Evolutionary conservation across 257 asterid species (phyloP).

Genomic region (Buddleja alternifolia): DNA sequence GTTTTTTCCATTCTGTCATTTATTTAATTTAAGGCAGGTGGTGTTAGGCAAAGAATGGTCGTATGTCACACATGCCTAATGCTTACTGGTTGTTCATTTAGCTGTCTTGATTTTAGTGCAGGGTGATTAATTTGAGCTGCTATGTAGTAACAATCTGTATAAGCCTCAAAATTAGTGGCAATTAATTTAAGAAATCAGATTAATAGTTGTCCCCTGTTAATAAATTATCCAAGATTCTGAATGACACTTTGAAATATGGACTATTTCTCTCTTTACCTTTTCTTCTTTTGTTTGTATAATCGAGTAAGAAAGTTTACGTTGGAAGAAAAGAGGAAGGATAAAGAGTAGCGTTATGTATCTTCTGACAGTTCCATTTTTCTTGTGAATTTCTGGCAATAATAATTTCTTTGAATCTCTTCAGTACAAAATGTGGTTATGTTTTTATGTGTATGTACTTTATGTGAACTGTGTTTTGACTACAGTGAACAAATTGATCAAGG

Average conservation of each 20-base stretch:
- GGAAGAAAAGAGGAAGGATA: too few species aligned
- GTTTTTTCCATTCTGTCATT: neutral
- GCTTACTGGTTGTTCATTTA: conserved; percentile 37
- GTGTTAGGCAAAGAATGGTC: conserved; percentile 37
- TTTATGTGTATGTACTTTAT: too few species aligned
- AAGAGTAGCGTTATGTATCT: too few species aligned
- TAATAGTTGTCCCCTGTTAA: conserved; percentile 32
- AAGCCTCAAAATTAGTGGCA: conserved; percentile 46
- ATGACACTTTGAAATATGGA: conserved; percentile 8
- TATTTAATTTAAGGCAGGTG: neutral
- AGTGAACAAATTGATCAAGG: too few species aligned
- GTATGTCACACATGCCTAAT: conserved; percentile 35
- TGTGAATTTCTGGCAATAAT: too few species aligned
- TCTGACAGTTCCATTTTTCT: too few species aligned
- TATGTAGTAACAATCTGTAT: conserved; percentile 45
- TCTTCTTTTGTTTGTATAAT: too few species aligned
- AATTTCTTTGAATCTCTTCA: too few species aligned
- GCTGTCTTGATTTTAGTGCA: conserved; percentile 36
- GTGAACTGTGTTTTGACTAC: too few species aligned
- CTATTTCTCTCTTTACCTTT: neutral
- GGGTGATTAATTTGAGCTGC: conserved; percentile 51
- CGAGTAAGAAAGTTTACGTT: too few species aligned
- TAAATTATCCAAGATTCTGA: conserved; percentile 31
- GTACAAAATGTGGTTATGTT: too few species aligned
- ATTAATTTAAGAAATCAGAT: conserved; percentile 35